Evolutionary conservation across 2,329 filamentous ascomycete species (phyloP), one percentile per base, ranked within the genome.

Genomic region (Fusarium subglutinans): DNA sequence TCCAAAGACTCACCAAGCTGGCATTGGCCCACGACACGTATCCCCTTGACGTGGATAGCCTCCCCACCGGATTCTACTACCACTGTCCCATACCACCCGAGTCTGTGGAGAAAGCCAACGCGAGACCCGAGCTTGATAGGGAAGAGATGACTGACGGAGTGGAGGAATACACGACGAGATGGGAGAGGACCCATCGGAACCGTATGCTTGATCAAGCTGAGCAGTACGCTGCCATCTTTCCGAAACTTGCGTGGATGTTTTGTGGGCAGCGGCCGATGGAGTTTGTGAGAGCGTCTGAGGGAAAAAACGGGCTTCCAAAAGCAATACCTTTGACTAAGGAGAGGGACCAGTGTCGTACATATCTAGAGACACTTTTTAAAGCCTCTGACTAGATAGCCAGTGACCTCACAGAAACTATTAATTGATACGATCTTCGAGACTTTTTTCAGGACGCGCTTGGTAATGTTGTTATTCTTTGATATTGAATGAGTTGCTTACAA

Each of bases 201-300:
- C 72, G 63, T n/a, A 76, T 76, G 72, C 66, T 75, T 18, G 17
- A n/a, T 12, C 41, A 75, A 2, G 72, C 56, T 3, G 66, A 73
- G 40, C 24, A 13, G 20, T 75, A 76, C 28, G 72, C 61, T 7
- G 10, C 8, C 3, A 35, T 73, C 12, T 38, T 77, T 1, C 73
- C 74, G 11, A 24, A 28, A 8, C 38, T 76, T 15, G 54, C 70
- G 50, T 73, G 69, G 69, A 50, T 74, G 18, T n/a, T 68, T 24
- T 75, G 51, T 14, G 73, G 72, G 26, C 69, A 73, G 33, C 18
- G 59, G 26, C 57, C 53, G 1, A 72, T 75, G 26, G 55, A 30
- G 10, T 20, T 35, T 35, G 33, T 35, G 33, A 44, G 15, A 6
- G 3, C 4, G 10, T 7, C 15, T 0, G 15, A 18, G 10, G 10